These are phyloP conservation scores for Ophiostoma pallidulum DNA, from an alignment of 2,329 filamentous ascomycete species.

Conservation along the genomic window DNA sequence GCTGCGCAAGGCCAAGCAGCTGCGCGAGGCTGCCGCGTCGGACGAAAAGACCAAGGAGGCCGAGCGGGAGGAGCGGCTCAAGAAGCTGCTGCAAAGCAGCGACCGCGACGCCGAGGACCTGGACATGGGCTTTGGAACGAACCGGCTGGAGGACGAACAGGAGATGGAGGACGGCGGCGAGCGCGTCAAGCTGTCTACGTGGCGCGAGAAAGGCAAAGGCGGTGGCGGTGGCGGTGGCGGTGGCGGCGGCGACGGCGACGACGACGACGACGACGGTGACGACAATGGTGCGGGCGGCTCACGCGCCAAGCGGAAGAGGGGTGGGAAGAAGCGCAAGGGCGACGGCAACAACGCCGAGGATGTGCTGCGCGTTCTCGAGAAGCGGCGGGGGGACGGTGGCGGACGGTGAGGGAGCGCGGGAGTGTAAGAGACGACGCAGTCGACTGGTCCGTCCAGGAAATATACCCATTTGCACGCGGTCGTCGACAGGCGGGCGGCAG, in stretches of 20 bases:
- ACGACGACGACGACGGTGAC: constrained; percentile 41
- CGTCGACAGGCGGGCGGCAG: no score
- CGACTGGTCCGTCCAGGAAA: no score
- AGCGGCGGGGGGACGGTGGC: constrained; percentile 32
- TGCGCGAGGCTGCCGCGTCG: constrained; percentile 39
- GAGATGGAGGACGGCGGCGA: constrained; percentile 61
- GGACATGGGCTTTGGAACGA: constrained; percentile 89
- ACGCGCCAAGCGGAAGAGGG: constrained; percentile 52
- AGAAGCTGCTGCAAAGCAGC: constrained; percentile 62
- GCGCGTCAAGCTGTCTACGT: constrained; percentile 59
- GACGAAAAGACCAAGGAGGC: constrained; percentile 33
- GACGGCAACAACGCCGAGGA: constrained; percentile 71
- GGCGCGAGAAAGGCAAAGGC: constrained; percentile 25
- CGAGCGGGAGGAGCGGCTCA: constrained; percentile 56
- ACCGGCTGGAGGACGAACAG: constrained; percentile 78
- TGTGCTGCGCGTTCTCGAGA: constrained; percentile 70
- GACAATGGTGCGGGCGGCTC: constrained; percentile 34
- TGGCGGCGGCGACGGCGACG: constrained; percentile 43
- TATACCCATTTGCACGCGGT: not conserved
- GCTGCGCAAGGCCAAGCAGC: constrained; percentile 70
- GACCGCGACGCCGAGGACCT: constrained; percentile 82
- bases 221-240: no score
- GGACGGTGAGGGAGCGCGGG: no score
- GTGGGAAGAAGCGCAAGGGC: constrained; percentile 65
- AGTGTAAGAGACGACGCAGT: not conserved